A percentile compares a stretch with the other conserved stretches of the same genome.
These are phyloP conservation scores for Puccinia coronata DNA, from an alignment of 1,284 basidiomycete species.

Conservation along the genomic window DNA sequence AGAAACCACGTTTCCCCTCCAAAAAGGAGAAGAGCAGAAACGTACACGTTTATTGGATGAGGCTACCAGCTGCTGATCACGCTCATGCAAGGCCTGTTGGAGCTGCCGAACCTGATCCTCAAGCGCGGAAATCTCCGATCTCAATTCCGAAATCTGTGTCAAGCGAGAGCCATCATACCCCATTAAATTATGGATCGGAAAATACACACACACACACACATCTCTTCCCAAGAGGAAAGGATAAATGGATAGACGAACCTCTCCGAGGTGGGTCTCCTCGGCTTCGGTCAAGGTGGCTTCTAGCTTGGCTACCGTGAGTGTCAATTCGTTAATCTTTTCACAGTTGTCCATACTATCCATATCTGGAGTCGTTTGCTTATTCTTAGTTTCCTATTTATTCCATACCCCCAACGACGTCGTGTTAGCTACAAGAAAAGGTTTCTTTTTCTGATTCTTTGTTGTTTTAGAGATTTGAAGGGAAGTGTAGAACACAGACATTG, in stretches of 20 bases:
- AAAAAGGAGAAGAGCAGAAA: not conserved
- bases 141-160: conserved; percentile 31
- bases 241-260: not conserved
- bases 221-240: too few species aligned
- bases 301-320: conserved; percentile 37
- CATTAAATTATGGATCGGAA: too few species aligned
- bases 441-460: too few species aligned
- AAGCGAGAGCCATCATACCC: too few species aligned
- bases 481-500: not conserved
- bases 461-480: not conserved
- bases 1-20: too few species aligned
- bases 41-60: not conserved
- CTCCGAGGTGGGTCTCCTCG: conserved; percentile 36
- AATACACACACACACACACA: too few species aligned
- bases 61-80: not conserved
- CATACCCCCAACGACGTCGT: not conserved
- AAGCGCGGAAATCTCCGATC: conserved; percentile 11
- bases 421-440: too few species aligned
- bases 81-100: not conserved
- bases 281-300: conserved; percentile 41
- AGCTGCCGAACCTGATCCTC: conserved; percentile 11
- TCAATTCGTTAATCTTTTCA: conserved; percentile 18
- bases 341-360: not conserved
- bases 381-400: not conserved
- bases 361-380: not conserved